Percentiles rank a stretch among this genome's conserved stretches.
These are phyloP conservation scores for Paratinospora sagittata DNA, from an alignment of 164 flowering plant species.

Conservation along the genomic window DNA sequence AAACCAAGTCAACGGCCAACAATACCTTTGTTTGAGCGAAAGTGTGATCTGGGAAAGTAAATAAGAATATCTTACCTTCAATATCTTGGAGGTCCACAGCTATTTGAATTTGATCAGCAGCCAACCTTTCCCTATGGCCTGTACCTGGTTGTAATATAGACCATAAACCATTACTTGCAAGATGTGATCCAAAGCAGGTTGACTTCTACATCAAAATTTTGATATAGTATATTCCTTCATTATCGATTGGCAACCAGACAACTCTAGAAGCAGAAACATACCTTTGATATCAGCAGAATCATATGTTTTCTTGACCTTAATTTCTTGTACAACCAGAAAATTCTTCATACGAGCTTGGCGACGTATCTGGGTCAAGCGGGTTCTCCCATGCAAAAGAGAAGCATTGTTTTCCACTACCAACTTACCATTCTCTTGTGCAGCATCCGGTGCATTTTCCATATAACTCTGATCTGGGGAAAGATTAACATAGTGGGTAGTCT, in stretches of 20 bases:
- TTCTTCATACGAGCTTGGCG: conserved; percentile 5
- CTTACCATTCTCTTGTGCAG: neutral
- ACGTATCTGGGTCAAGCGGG: conserved; percentile 9
- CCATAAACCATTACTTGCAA: too few relatives aligned
- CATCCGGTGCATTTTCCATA: conserved; percentile 1
- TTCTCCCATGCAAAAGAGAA: conserved; percentile 5
- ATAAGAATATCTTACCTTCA: neutral
- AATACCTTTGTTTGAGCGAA: too few relatives aligned
- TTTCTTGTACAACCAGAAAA: neutral
- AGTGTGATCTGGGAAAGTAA: neutral
- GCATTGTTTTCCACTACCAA: neutral
- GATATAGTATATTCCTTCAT: too few relatives aligned
- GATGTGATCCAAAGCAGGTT: too few relatives aligned
- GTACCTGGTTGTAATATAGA: neutral
- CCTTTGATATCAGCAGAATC: neutral
- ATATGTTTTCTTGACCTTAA: neutral
- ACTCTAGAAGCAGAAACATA: neutral
- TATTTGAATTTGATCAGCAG: neutral
- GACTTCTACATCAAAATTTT: too few relatives aligned
- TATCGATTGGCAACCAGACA: too few relatives aligned
- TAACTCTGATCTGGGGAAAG: conserved; percentile 6
- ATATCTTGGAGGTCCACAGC: conserved; percentile 1
- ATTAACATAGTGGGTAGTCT: neutral
- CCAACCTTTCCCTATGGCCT: neutral
- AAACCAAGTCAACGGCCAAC: too few relatives aligned